Evolutionary conservation across 345 rosid species (phyloP).

Genomic region (Acer yangbiense): DNA sequence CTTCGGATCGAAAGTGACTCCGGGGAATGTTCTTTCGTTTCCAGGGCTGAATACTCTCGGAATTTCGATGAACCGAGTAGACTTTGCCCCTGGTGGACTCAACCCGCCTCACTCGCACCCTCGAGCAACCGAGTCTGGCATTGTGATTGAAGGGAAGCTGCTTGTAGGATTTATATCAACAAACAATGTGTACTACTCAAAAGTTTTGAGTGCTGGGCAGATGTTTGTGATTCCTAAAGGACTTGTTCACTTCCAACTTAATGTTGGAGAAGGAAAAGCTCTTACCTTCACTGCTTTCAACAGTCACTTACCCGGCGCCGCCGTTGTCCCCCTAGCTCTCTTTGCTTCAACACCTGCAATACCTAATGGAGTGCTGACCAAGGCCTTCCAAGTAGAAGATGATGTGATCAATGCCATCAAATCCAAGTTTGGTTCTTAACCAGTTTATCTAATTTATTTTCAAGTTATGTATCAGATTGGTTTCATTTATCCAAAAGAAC

Average conservation of each 20-base stretch:
- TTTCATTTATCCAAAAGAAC: background rate
- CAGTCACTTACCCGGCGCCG: conserved; percentile 68
- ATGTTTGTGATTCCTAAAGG: conserved; percentile 71
- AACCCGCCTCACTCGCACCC: conserved; percentile 80
- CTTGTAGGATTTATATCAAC: conserved; percentile 62
- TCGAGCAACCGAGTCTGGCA: conserved; percentile 54
- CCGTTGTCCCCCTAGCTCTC: conserved; percentile 31
- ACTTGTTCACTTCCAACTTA: conserved; percentile 71
- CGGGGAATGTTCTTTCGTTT: conserved; percentile 55
- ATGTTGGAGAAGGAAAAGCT: conserved; percentile 68
- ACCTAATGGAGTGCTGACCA: conserved; percentile 58
- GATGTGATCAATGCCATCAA: conserved; percentile 43
- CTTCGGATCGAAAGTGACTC: conserved; percentile 31
- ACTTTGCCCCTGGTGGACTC: conserved; percentile 55
- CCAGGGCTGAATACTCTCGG: conserved; percentile 70
- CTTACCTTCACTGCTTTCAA: conserved; percentile 67
- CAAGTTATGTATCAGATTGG: background rate
- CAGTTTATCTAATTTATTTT: no score
- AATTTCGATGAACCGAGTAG: conserved; percentile 70
- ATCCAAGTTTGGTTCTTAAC: conserved; percentile 48
- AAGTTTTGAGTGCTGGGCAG: conserved; percentile 47
- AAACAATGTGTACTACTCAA: conserved; percentile 50
- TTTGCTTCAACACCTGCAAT: conserved; percentile 59
- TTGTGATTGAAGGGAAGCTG: conserved; percentile 60
- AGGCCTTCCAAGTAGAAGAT: conserved; percentile 52